Evolutionary conservation across 331 rosid species (phyloP).

Genomic region (Quercus lobata): DNA sequence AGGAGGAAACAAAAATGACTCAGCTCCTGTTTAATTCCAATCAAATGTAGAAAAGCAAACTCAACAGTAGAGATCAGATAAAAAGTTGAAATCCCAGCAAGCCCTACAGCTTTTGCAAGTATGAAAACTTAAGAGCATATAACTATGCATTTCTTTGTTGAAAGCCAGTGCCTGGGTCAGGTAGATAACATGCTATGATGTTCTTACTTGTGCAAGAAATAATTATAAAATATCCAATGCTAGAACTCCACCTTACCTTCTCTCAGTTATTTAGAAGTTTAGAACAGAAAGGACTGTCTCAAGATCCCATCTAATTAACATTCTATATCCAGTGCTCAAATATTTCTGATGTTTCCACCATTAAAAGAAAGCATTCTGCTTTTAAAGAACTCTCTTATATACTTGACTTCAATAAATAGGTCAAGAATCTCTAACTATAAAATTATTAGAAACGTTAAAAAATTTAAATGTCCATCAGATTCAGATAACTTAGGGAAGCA

Average conservation of each 20-base stretch:
- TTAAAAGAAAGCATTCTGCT: background rate
- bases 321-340: background rate
- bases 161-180: background rate
- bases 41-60: background rate
- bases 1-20: slow-evolving; percentile 14
- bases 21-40: background rate
- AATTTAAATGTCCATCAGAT: background rate
- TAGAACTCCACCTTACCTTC: background rate
- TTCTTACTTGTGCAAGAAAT: background rate
- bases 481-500: background rate
- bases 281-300: background rate
- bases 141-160: background rate
- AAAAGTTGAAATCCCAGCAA: background rate
- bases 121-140: background rate
- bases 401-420: background rate
- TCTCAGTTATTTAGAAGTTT: background rate
- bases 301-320: too few relatives aligned
- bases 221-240: background rate
- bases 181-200: background rate
- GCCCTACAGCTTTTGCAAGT: background rate
- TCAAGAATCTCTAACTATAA: background rate
- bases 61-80: background rate
- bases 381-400: background rate
- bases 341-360: background rate
- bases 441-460: background rate